Conservation (phyloP, 768 basidiomycete species). For the Tricholoma sp. region DNA sequence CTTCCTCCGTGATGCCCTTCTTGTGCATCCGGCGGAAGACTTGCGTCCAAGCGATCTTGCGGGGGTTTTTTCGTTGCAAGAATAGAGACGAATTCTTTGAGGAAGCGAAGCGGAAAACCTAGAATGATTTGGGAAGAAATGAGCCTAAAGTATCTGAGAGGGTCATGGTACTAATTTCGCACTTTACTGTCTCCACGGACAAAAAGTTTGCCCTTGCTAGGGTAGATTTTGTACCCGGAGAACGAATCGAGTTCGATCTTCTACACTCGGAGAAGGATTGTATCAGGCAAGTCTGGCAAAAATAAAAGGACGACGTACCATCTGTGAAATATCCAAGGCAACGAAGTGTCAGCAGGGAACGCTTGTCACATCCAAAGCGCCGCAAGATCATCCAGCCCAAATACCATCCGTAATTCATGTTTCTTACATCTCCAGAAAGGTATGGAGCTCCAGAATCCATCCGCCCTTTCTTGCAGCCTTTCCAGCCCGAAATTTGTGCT, state of each 20-base stretch:
- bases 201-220: constrained; percentile 92
- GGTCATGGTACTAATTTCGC: constrained; percentile 14
- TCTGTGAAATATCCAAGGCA: constrained; percentile 23
- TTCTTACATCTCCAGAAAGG: constrained; percentile 13
- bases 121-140: background rate
- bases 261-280: constrained; percentile 39
- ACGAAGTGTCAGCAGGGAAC: background rate
- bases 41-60: constrained; percentile 97
- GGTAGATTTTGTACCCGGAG: constrained; percentile 97
- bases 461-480: constrained; percentile 7
- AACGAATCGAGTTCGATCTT: constrained; percentile 99
- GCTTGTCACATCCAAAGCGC: constrained; percentile 28
- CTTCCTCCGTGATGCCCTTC: constrained; percentile 99
- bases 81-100: constrained; percentile 96
- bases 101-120: constrained; percentile 94
- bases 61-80: constrained; percentile 99
- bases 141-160: background rate
- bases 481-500: constrained; percentile 33
- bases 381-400: constrained; percentile 37
- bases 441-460: constrained; percentile 13
- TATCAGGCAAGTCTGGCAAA: constrained; percentile 10
- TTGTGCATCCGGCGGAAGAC: constrained; percentile 98
- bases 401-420: constrained; percentile 15
- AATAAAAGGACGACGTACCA: constrained; percentile 29
- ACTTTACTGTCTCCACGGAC: constrained; percentile 97